Evolutionary conservation across 2,329 filamentous ascomycete species (phyloP), one percentile per base, ranked within the genome.

Genomic region (Botrytis deweyae): DNA sequence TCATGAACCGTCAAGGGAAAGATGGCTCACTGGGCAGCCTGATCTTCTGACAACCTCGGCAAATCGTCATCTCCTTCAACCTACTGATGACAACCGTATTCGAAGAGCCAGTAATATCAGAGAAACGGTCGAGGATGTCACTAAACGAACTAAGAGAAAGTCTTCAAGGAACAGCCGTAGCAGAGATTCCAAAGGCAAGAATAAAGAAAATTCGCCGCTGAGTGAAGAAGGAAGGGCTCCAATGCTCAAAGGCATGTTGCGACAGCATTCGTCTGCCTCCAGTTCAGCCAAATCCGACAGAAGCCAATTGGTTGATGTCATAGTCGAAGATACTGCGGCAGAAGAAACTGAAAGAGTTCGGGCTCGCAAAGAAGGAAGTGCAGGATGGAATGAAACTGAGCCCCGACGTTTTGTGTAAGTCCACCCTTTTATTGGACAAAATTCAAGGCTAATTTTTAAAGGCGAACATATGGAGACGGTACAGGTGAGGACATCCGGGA

Each of bases 1-100:
- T 33, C 88, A 92, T 81, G 89, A 94, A 76, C 92, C 94, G 25
- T 87, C 91, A 44, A 87, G 90, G 73, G 91, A 95, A 74, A 87
- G 91, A 76, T 92, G 91, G 80, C 80, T 91, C 67, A 82, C 84
- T 73, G 78, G 83, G 67, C 83, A 85, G 64, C 88, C 88, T 16
- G 82, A 81, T 59, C 85, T 89, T 38, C 79, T 90, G 66, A 88
- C 87, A 4, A 85, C 86, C 38, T 86, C 87, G 10, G 86, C 87
- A 10, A 89, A 89, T 77, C 82, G 86, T 69, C 83, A 86, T 73
- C 77, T 88, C 68, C 79, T 88, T 59, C 86, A 89, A 77, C 86
- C 88, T 55, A 86, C 87, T 67, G 83, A 79, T 76, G 74, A 80
- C 75, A 75, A 81, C 76, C 69, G 79, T 77, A 78, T 80, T 78